phyloP scores from a whole-genome alignment of 2,329 filamentous ascomycete genomes.

The Botrytis hyacinthi region DNA sequence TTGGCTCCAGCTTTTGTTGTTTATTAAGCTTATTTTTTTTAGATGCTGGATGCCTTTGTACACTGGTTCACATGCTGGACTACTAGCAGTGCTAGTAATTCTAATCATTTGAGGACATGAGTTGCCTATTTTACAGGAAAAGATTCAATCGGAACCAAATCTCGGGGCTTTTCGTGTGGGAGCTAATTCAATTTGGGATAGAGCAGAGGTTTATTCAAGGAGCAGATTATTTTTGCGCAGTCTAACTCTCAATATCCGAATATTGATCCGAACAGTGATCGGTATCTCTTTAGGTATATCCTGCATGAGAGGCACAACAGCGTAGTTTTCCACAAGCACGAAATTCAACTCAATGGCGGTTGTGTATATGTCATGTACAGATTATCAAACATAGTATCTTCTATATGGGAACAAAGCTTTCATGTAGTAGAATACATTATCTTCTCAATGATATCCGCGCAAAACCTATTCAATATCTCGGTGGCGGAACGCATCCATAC shows the following conservation, averaged over 20 bases:
- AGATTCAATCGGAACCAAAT: fast-evolving
- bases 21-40: neutral
- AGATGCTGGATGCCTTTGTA: neutral
- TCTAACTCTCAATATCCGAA: neutral
- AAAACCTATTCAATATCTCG: neutral
- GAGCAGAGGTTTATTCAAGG: fast-evolving
- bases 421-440: no score
- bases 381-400: no score
- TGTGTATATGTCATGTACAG: neutral
- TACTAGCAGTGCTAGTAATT: neutral
- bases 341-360: neutral
- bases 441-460: fast-evolving
- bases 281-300: neutral
- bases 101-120: neutral
- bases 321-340: neutral
- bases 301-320: neutral
- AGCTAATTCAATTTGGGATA: neutral
- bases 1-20: neutral
- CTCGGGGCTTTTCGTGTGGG: neutral
- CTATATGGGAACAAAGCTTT: neutral
- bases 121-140: neutral
- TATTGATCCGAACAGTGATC: neutral
- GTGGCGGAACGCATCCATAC: neutral
- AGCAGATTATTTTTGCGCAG: neutral
- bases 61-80: neutral